A percentile compares a stretch with the other conserved stretches of the same genome.
These are phyloP conservation scores for Catenaria anguillulae DNA, from an alignment of 371 early-diverging fungal genomes.

Conservation along the genomic window DNA sequence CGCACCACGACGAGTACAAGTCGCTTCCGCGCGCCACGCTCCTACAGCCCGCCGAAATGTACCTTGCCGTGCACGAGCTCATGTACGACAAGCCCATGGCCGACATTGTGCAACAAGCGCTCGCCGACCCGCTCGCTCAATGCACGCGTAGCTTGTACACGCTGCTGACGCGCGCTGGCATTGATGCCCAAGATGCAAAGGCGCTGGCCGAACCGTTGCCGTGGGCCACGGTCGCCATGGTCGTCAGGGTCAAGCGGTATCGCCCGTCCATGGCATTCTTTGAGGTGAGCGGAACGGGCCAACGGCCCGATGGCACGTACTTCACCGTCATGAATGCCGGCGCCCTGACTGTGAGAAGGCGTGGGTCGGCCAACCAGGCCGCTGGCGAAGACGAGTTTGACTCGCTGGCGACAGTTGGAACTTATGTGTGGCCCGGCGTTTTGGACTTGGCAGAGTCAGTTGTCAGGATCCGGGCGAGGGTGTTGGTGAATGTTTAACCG, in stretches of 20 bases:
- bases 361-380: neutral
- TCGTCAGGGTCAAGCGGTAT: neutral
- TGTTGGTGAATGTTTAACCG: neutral
- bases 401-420: neutral
- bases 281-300: neutral
- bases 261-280: neutral
- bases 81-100: neutral
- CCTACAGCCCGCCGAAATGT: slow-evolving; percentile 1
- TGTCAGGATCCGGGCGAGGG: neutral
- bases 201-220: neutral
- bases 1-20: neutral
- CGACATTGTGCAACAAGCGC: neutral
- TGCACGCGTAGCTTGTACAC: neutral
- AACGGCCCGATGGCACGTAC: neutral
- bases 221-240: neutral
- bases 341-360: neutral
- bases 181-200: neutral
- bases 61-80: neutral
- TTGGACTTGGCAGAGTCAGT: neutral
- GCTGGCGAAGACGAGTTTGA: neutral
- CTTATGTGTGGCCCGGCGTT: neutral
- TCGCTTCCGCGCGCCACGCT: neutral
- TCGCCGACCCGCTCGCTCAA: neutral
- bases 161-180: neutral
- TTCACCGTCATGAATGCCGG: neutral